phyloP scores from a whole-genome alignment of 768 basidiomycete species.

The Sarcodon aspratus region DNA sequence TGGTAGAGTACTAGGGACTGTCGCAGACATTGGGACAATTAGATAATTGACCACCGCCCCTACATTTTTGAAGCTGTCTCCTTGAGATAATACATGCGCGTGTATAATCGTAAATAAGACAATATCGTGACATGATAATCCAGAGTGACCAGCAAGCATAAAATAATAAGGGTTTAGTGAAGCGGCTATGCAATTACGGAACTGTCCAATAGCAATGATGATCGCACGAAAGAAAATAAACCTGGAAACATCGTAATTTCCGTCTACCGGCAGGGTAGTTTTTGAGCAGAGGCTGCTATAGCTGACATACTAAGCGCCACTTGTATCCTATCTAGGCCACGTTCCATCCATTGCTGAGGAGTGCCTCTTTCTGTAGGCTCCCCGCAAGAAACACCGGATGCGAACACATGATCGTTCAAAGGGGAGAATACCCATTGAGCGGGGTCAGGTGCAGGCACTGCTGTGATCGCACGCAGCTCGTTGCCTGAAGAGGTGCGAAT shows the following conservation, averaged over 20 bases:
- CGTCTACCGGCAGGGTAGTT: neutral
- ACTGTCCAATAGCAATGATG: neutral
- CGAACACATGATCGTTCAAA: slow-evolving; percentile 48
- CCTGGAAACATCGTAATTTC: neutral
- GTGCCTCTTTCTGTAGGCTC: slow-evolving; percentile 28
- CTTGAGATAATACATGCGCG: neutral
- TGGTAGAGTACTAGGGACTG: neutral
- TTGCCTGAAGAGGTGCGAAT: slow-evolving; percentile 24
- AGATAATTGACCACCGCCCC: neutral
- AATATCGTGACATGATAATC: neutral
- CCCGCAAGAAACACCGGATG: slow-evolving; percentile 9
- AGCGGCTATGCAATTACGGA: neutral
- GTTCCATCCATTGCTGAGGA: slow-evolving; percentile 46
- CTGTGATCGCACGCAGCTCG: slow-evolving; percentile 53
- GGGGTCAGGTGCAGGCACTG: slow-evolving; percentile 47
- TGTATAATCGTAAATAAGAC: neutral
- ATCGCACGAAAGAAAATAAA: neutral
- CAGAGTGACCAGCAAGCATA: neutral
- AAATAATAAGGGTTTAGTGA: neutral
- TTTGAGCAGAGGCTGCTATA: neutral
- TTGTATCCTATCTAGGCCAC: slow-evolving; percentile 36
- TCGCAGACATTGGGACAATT: neutral
- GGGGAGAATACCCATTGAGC: slow-evolving; percentile 47
- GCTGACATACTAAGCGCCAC: slow-evolving; percentile 8
- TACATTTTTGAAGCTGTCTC: neutral